Base-by-base conservation (phyloP, 345 rosid species). In the Iberis pinnata region DNA sequence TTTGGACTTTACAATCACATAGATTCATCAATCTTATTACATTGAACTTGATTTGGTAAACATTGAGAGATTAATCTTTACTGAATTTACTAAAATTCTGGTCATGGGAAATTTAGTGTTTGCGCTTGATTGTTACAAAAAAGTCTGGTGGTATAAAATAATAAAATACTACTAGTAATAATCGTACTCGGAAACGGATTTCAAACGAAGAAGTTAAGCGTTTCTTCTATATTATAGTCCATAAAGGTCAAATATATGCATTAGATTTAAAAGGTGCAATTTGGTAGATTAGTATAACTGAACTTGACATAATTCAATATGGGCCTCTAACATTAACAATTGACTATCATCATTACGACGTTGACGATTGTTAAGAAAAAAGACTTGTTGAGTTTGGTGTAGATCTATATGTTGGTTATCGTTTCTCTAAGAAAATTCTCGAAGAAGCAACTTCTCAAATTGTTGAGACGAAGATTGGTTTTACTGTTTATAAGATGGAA, bases 401-500 rank as follows among this genome's bases (percentile, higher is more conserved):
- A 37, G 67, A 63, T 9, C 25, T 63, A 9, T 63, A 49, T 36
- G 7, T 63, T 31, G 15, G 54, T 47, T 61, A 54, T 63, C 56
- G 56, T 29, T 46, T 54, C 14, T 9, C 18, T 45, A 39, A 53
- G 32, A 18, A 0, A 1, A 17, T 26, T 25, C 3, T 8, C 8
- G 19, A 20, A 18, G 16, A 4, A 8, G 0, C 39, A 53, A 17
- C 0, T 16, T 2, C 7, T n/a, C n/a, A n/a, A 2, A 4, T 14
- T 6, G 2, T 35, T 0, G 9, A 19, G 12, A 46, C 3, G 32
- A 55, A 61, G 2, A 2, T 19, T 24, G 43, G 61, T 15, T 65
- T 77, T 11, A 74, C 43, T 40, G 70, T 71, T 14, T 74, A 68
- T 15, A 77, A 62, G 67, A 60, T 77, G 39, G 49, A 77, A 31